A percentile compares a stretch with the other conserved stretches of the same genome.
Evolutionary conservation across 2,329 filamentous ascomycete species (phyloP).

Genomic region (Ploettnerulaceae sp.): DNA sequence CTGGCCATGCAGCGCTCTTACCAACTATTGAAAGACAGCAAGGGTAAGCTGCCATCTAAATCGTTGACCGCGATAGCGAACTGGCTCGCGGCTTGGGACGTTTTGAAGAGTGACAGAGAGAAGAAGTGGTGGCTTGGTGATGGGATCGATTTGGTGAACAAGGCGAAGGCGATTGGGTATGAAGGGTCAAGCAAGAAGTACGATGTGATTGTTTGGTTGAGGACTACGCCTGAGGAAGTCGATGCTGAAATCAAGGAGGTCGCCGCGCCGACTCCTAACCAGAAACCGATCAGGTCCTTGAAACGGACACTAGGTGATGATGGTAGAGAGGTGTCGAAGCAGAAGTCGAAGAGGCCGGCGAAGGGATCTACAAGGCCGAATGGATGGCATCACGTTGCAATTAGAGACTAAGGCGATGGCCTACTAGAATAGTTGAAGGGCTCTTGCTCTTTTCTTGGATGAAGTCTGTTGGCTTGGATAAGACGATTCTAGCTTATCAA

Average conservation of each 20-base stretch:
- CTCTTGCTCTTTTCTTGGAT: too few relatives aligned
- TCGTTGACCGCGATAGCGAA: constrained; percentile 6
- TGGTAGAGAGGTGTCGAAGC: neutral
- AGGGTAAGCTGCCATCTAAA: constrained; percentile 14
- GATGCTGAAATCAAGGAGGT: constrained; percentile 12
- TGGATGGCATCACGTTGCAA: too few relatives aligned
- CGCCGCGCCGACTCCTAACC: constrained; percentile 16
- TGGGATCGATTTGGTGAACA: constrained; percentile 19
- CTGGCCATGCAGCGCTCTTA: constrained; percentile 18
- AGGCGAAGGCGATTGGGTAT: constrained; percentile 20
- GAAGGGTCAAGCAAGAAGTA: constrained; percentile 15
- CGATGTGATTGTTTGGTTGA: constrained; percentile 17
- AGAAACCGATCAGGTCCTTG: constrained; percentile 6
- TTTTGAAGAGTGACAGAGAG: constrained; percentile 18
- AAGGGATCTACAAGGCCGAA: constrained; percentile 15
- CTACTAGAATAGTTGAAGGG: too few relatives aligned
- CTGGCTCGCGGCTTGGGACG: constrained; percentile 18
- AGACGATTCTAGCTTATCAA: too few relatives aligned
- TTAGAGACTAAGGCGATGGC: too few relatives aligned
- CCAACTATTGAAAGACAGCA: constrained; percentile 16
- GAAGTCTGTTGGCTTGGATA: too few relatives aligned
- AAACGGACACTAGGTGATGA: too few relatives aligned
- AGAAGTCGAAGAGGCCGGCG: constrained; percentile 12
- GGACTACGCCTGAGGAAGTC: constrained; percentile 9
- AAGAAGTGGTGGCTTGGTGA: constrained; percentile 21